A percentile compares a stretch with the other conserved stretches of the same genome.
These are phyloP conservation scores for Agaricus bisporus DNA, from an alignment of 768 basidiomycete genomes.

Conservation along the genomic window DNA sequence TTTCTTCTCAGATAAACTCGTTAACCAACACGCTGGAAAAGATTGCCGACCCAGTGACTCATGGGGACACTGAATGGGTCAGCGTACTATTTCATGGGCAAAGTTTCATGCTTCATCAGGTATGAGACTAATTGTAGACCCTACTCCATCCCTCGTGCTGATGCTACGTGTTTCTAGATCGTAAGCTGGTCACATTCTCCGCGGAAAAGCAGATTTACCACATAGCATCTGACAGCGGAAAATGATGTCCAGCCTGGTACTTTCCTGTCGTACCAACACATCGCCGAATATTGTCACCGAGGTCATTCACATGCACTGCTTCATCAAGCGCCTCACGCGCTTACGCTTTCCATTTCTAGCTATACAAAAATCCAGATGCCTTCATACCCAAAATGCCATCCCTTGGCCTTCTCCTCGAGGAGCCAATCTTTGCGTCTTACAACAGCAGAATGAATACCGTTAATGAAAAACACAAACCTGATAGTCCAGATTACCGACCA, in stretches of 20 bases:
- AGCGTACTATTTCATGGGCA: conserved; percentile 92
- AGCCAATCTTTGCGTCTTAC: conserved; percentile 77
- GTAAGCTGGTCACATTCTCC: conserved; percentile 25
- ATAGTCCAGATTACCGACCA: conserved; percentile 60
- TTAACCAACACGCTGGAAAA: conserved; percentile 20
- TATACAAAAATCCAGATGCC: conserved; percentile 72
- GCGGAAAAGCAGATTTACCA: neutral
- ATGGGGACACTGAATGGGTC: conserved; percentile 93
- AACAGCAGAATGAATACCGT: conserved; percentile 47
- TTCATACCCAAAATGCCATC: conserved; percentile 95
- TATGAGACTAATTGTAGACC: conserved; percentile 28
- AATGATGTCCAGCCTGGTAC: conserved; percentile 88
- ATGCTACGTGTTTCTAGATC: conserved; percentile 31
- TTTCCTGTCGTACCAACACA: conserved; percentile 69
- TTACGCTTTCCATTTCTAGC: conserved; percentile 28
- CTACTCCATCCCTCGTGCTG: neutral
- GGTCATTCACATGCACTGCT: conserved; percentile 26
- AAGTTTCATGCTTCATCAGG: conserved; percentile 99
- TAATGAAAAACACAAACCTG: conserved; percentile 46
- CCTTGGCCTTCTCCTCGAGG: conserved; percentile 86
- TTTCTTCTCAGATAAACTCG: neutral
- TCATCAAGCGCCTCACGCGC: neutral
- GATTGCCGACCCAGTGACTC: conserved; percentile 82
- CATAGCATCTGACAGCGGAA: conserved; percentile 62
- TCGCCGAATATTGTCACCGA: conserved; percentile 72